These are phyloP conservation scores for Postia placenta DNA, from an alignment of 768 basidiomycete genomes.

Conservation along the genomic window DNA sequence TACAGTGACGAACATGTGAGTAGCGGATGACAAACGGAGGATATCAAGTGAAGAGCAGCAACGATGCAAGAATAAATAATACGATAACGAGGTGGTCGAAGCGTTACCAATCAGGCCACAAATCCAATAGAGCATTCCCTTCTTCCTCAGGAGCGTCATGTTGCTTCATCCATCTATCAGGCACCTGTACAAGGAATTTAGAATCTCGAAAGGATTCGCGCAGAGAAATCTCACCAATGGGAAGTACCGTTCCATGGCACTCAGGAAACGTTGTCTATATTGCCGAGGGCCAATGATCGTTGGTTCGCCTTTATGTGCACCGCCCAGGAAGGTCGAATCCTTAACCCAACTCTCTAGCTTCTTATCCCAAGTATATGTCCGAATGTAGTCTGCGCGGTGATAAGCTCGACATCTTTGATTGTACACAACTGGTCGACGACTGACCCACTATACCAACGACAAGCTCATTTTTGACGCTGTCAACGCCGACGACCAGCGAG, in stretches of 20 bases:
- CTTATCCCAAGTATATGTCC: constrained; percentile 98
- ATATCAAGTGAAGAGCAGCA: no score
- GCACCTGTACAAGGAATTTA: constrained; percentile 45
- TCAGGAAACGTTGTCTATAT: constrained; percentile 82
- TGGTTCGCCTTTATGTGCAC: constrained; percentile 79
- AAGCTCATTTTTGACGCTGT: constrained; percentile 81
- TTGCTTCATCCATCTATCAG: constrained; percentile 90
- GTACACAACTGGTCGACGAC: constrained; percentile 25
- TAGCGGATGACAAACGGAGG: no score
- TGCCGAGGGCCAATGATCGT: constrained; percentile 96
- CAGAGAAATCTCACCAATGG: constrained; percentile 47
- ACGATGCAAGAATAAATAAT: no score
- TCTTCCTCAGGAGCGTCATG: constrained; percentile 77
- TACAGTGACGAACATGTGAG: no score
- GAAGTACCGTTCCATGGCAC: constrained; percentile 88
- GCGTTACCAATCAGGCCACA: constrained; percentile 35
- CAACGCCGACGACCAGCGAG: constrained; percentile 93
- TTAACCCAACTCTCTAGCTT: constrained; percentile 98
- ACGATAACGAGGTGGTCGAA: no score
- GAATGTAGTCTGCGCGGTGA: constrained; percentile 74
- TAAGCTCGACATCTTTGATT: neutral
- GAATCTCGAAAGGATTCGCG: neutral
- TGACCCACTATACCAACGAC: constrained; percentile 94
- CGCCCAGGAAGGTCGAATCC: constrained; percentile 86
- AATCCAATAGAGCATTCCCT: constrained; percentile 30